A percentile compares a stretch with the other conserved stretches of the same genome.
phyloP scores from a whole-genome alignment of 805 yeast species.

The Starmerella scarabaei region DNA sequence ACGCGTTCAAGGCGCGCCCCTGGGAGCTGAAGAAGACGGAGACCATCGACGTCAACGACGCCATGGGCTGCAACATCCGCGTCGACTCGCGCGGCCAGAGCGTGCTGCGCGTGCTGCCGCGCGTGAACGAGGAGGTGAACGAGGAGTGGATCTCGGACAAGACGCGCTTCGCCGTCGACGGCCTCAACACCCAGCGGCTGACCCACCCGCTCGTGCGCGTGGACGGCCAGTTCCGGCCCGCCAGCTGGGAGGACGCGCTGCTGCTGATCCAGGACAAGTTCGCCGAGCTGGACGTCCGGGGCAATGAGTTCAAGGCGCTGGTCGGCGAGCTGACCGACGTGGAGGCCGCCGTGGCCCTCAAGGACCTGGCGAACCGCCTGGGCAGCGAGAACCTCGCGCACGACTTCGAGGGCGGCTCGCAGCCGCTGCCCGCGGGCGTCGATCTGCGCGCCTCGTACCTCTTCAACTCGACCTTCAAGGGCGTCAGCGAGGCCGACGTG shows the following conservation, averaged over 20 bases:
- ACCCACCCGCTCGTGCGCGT: slow-evolving; percentile 65
- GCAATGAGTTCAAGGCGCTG: slow-evolving; percentile 64
- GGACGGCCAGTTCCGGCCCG: slow-evolving; percentile 55
- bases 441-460: slow-evolving; percentile 68
- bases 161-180: slow-evolving; percentile 75
- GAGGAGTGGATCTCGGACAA: slow-evolving; percentile 90
- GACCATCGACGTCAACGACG: slow-evolving; percentile 73
- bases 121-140: slow-evolving; percentile 73
- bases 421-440: slow-evolving; percentile 50
- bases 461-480: slow-evolving; percentile 67
- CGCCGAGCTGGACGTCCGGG: slow-evolving; percentile 42
- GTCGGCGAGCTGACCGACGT: slow-evolving; percentile 75
- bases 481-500: slow-evolving; percentile 72
- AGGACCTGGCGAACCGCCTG: slow-evolving; percentile 61
- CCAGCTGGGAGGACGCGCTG: slow-evolving; percentile 81
- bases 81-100: slow-evolving; percentile 79
- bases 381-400: slow-evolving; percentile 72
- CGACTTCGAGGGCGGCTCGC: slow-evolving; percentile 47
- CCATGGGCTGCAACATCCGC: slow-evolving; percentile 66
- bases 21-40: slow-evolving; percentile 89
- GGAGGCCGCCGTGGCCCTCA: slow-evolving; percentile 68
- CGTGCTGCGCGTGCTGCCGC: slow-evolving; percentile 76
- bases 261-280: slow-evolving; percentile 53
- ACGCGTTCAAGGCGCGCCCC: slow-evolving; percentile 84
- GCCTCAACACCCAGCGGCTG: slow-evolving; percentile 71